Percentiles rank a stretch among this genome's conserved stretches.
These are phyloP conservation scores for Oryza glaberrima DNA, from an alignment of 176 grass and related monocot genomes.

Conservation along the genomic window DNA sequence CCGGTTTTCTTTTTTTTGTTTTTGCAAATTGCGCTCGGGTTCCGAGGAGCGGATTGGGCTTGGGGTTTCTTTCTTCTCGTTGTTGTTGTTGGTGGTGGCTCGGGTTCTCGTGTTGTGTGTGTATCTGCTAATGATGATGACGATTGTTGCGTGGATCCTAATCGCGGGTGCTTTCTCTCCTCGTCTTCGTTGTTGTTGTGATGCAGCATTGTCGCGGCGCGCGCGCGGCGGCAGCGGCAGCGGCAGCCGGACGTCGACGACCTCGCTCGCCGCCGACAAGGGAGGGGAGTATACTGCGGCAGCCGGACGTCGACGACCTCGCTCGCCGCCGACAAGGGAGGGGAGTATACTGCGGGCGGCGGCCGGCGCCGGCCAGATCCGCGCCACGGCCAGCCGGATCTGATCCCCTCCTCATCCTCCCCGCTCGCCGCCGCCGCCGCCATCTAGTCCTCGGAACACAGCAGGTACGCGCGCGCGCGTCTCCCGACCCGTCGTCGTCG, in stretches of 20 bases:
- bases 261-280: slow-evolving; percentile 23
- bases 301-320: neutral
- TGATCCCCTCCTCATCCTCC: slow-evolving; percentile 5
- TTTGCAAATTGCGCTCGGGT: neutral
- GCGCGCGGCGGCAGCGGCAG: no score
- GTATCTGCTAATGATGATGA: slow-evolving; percentile 14
- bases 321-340: slow-evolving; percentile 19
- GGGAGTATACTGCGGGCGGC: neutral
- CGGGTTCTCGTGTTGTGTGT: neutral
- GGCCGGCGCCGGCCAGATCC: slow-evolving; percentile 16
- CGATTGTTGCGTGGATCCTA: neutral
- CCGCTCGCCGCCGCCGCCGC: neutral
- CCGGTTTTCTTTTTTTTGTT: neutral
- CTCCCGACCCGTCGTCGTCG: neutral
- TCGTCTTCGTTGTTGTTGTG: neutral
- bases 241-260: neutral
- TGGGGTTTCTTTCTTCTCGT: neutral
- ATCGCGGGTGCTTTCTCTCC: neutral
- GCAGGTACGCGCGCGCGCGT: neutral
- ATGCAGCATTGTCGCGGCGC: slow-evolving; percentile 20
- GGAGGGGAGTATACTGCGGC: no score
- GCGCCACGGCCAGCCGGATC: slow-evolving; percentile 23
- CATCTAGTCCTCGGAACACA: neutral
- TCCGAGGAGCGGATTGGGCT: neutral
- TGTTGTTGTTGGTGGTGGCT: neutral